These are phyloP conservation scores for Cytospora piceae DNA, from an alignment of 2,329 filamentous ascomycete species.

Conservation along the genomic window DNA sequence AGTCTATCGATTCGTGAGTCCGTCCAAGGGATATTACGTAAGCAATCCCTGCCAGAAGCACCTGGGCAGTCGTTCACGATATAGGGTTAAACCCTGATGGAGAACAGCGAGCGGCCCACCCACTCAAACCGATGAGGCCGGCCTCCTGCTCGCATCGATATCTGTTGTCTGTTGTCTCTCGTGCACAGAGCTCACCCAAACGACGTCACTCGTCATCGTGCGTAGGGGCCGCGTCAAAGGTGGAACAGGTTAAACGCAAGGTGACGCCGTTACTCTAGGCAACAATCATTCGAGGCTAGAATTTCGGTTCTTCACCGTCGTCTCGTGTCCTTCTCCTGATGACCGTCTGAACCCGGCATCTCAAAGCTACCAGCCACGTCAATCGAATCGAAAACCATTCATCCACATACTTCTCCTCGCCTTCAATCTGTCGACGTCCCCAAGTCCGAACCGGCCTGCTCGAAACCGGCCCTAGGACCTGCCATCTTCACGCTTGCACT, in stretches of 20 bases:
- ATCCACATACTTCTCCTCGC: background rate
- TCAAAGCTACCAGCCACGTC: slow-evolving; percentile 5
- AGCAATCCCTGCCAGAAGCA: background rate
- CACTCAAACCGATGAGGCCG: background rate
- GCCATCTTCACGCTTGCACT: background rate
- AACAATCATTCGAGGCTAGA: background rate
- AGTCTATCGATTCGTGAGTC: background rate
- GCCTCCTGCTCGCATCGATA: background rate
- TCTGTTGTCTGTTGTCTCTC: background rate
- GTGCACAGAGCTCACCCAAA: background rate
- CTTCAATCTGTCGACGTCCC: background rate
- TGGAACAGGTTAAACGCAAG: slow-evolving; percentile 6
- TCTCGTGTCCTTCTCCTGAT: background rate
- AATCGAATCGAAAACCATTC: slow-evolving; percentile 1
- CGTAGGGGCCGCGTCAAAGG: slow-evolving; percentile 8
- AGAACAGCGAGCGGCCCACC: background rate
- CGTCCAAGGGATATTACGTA: background rate
- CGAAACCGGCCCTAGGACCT: background rate
- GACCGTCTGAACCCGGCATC: background rate
- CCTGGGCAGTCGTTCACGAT: no score
- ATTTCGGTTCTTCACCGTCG: slow-evolving; percentile 1
- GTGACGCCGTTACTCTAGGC: slow-evolving; percentile 9
- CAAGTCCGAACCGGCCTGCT: background rate
- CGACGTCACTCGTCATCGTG: slow-evolving; percentile 5
- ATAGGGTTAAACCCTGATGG: background rate